Conservation (phyloP, 441 rosid genomes). For the Erodium texanum region DNA sequence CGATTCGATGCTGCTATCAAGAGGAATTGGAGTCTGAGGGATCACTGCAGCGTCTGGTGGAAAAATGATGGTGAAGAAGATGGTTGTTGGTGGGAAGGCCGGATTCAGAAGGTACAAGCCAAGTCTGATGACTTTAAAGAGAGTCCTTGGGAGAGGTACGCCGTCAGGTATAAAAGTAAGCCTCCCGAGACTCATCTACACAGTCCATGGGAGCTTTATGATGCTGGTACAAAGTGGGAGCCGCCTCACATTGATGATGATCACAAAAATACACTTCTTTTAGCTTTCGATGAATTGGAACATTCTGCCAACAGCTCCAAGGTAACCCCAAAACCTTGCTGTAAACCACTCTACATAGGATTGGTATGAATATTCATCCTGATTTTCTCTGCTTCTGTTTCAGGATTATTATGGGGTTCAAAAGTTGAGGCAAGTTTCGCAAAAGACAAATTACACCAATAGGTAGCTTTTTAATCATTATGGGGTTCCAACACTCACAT, state of each 20-base stretch:
- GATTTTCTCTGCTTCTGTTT: constrained; percentile 13
- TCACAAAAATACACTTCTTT: constrained; percentile 40
- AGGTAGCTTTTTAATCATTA: constrained; percentile 36
- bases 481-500: background rate
- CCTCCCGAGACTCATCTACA: constrained; percentile 69
- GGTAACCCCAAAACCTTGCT: constrained; percentile 28
- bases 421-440: constrained; percentile 64
- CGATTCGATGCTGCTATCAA: constrained; percentile 70
- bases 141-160: constrained; percentile 97
- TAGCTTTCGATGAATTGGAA: constrained; percentile 53
- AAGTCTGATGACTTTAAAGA: constrained; percentile 71
- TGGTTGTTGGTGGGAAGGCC: constrained; percentile 98
- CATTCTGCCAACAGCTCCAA: constrained; percentile 44
- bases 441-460: constrained; percentile 64
- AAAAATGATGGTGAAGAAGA: constrained; percentile 74
- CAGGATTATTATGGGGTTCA: constrained; percentile 83
- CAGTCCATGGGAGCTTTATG: constrained; percentile 99
- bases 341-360: background rate
- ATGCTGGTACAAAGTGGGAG: constrained; percentile 59
- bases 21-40: constrained; percentile 85
- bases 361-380: constrained; percentile 7
- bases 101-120: constrained; percentile 60
- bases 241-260: constrained; percentile 63
- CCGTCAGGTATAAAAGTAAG: constrained; percentile 64
- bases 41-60: constrained; percentile 98